Evolutionary conservation across 179 eudicot species (phyloP), one percentile per base, ranked within the genome.

Genomic region (Heliamphora ciliata): DNA sequence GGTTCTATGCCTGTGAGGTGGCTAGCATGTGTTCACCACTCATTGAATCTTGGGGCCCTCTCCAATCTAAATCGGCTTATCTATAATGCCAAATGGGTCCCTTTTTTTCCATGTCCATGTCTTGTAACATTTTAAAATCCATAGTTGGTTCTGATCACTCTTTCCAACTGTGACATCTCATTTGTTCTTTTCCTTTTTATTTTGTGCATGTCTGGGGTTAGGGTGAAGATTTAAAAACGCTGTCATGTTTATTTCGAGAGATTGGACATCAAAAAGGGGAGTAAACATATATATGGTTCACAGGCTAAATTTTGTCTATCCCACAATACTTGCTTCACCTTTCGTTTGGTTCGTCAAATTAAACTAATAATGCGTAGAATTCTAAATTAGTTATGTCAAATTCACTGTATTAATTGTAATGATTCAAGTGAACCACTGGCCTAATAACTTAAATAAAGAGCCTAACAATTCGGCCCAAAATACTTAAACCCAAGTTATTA

Each of bases 101-200:
- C 24, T 18, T 75, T 52, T n/a, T 21, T 31, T 70, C 76, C 60
- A 79, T 55, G 69, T 74, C 75, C 79, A 79, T 83, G 13, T 52
- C 58, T 55, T 8, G 21, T 21, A 50, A 46, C 56, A 64, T 83
- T 9, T 65, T 60, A 64, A 66, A 71, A 31, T 18, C 55, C 82
- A 79, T 65, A 64, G 77, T 2, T 74, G 11, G 70, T 48, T 55
- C 47, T 65, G 52, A 65, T 65, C 47, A 13, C 74, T 73, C 71
- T 83, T 80, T 80, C 85, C 85, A 83, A 71, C 82, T 79, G 85
- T 78, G 11, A 55, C 21, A 60, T 61, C 82, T 72, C 70, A 83
- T 73, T 65, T 83, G 71, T 58, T 81, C 51, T 44, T 24, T 51
- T 14, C 40, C 63, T 5, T 59, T 78, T 59, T 60, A 67, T 24